Conservation (phyloP, 768 basidiomycete genomes). For the Naganishia kalamii region DNA sequence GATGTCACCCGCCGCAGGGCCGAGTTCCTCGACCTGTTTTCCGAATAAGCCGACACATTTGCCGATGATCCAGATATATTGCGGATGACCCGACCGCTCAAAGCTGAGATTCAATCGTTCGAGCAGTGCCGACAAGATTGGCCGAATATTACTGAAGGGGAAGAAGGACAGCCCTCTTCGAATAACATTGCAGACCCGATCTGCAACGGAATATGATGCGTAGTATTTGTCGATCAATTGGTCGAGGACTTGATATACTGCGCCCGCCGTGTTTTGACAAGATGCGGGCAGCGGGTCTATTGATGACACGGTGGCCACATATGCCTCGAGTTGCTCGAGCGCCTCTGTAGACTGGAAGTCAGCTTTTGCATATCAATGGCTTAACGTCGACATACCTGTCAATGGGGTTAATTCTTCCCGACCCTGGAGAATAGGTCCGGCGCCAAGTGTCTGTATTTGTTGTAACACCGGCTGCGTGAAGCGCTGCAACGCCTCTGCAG, state of each 20-base stretch:
- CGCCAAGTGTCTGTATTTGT: constrained; percentile 62
- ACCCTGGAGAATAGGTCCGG: constrained; percentile 55
- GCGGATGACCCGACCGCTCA: constrained; percentile 70
- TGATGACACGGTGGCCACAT: constrained; percentile 72
- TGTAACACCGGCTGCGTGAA: constrained; percentile 81
- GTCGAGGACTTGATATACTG: constrained; percentile 80
- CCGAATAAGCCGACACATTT: constrained; percentile 77
- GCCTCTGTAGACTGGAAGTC: constrained; percentile 54
- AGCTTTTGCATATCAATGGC: background rate
- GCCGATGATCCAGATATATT: constrained; percentile 89
- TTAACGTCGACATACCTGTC: constrained; percentile 55
- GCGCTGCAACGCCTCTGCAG: constrained; percentile 74
- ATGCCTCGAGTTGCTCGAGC: constrained; percentile 86
- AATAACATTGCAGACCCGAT: constrained; percentile 74
- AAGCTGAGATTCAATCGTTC: constrained; percentile 71
- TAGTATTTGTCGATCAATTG: constrained; percentile 71
- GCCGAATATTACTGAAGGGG: constrained; percentile 56
- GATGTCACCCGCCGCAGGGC: constrained; percentile 51
- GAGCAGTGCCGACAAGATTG: constrained; percentile 65
- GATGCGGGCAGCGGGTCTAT: constrained; percentile 72
- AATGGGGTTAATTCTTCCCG: constrained; percentile 66
- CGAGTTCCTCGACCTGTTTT: constrained; percentile 49
- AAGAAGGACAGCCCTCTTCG: constrained; percentile 80
- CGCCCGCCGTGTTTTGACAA: constrained; percentile 69
- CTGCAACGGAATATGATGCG: constrained; percentile 65